Base-by-base conservation (phyloP, 306 rosid species). In the Delonix regia region DNA sequence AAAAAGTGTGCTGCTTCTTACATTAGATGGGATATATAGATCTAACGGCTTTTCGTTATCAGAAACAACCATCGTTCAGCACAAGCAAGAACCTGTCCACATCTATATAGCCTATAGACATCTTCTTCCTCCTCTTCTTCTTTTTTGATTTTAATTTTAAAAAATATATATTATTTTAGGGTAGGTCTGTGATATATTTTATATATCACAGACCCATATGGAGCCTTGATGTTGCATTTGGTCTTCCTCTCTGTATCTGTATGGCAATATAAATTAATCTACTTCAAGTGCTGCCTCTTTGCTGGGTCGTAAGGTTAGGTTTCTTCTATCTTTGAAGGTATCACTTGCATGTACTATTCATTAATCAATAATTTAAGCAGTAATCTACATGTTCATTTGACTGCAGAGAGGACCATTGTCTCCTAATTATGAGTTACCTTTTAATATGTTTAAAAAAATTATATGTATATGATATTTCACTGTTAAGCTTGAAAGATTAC, bases 351-450 rank as follows among this genome's bases (percentile, higher is more conserved):
- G 51, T 11, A 19, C 27, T 60, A 7, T 28, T 28, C 21, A 11
- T 38, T 77, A 71, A 71, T 25, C 30, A 74, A 67, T 10, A 44
- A 70, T 69, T 48, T 75, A 56, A 34, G 13, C 55, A 24, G 61
- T 53, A 38, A 62, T 30, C n/a, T 44, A 36, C 73, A 30, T 75
- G 28, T 18, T 49, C 25, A 33, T 71, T 78, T 53, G 61, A 78
- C 65, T 69, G 51, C 86, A 85, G 87, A 73, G 78, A 9, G 93
- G 92, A 73, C 90, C 96, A 1, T 87, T 83, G 38, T 87, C 89
- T 53, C 89, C 89, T 33, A 85, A 87, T 76, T 86, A 86, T 69
- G 86, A 84, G 85, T 85, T 77, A 22, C 85, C 94, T 60, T 86
- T 89, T 24, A 85, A 77, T 82, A 48, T 4, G 6, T 14, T 48